Evolutionary conservation across 2,329 filamentous ascomycete species (phyloP).

Genomic region (Raffaelea albimanens): DNA sequence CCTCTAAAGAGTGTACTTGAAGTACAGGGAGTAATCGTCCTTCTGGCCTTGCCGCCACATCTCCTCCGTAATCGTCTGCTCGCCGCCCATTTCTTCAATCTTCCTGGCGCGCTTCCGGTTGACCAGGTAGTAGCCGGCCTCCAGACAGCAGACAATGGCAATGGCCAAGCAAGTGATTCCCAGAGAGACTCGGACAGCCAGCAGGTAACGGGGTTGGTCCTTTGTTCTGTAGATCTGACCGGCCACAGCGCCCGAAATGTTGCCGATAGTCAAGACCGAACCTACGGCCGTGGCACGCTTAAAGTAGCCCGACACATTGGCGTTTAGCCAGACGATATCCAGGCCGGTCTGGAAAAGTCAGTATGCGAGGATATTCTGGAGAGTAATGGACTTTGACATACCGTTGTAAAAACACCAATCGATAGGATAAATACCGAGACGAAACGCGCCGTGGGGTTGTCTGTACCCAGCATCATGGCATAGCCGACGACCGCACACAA

Average conservation of each 20-base stretch:
- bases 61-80: background rate
- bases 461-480: conserved; percentile 3
- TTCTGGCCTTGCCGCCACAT: background rate
- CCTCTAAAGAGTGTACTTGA: background rate
- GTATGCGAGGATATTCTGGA: background rate
- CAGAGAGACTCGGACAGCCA: conserved; percentile 3
- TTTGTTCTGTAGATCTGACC: conserved; percentile 8
- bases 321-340: conserved; percentile 9
- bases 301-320: conserved; percentile 7
- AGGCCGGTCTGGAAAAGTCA: conserved; percentile 4
- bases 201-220: conserved; percentile 3
- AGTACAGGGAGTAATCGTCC: background rate
- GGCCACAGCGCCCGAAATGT: conserved; percentile 3
- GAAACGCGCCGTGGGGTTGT: conserved; percentile 4
- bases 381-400: too few species aligned
- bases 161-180: conserved; percentile 8
- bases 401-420: conserved; percentile 5
- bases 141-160: background rate
- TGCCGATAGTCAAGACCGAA: conserved; percentile 7
- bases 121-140: background rate
- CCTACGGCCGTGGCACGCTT: conserved; percentile 8
- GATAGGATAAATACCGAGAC: conserved; percentile 8
- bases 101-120: conserved; percentile 1
- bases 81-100: conserved; percentile 1
- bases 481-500: conserved; percentile 7